A percentile compares a stretch with the other conserved stretches of the same genome.
These are phyloP conservation scores for Porogramme epimiltina DNA, from an alignment of 1,284 basidiomycete genomes.

Conservation along the genomic window DNA sequence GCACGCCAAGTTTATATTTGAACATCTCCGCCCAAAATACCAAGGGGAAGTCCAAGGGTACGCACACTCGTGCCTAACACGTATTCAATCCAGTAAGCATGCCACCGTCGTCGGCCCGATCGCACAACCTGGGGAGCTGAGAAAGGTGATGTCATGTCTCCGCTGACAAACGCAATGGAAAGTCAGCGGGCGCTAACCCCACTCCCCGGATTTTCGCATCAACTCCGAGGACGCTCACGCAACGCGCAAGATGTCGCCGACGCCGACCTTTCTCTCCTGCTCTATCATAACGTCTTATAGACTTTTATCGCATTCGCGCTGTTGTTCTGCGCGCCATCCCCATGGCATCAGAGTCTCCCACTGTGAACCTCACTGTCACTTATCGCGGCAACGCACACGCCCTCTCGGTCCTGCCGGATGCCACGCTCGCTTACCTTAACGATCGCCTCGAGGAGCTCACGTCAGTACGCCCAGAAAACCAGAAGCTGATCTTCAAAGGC, in stretches of 20 bases:
- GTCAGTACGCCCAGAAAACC: conserved; percentile 58
- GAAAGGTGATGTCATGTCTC: neutral
- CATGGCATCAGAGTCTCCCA: conserved; percentile 4
- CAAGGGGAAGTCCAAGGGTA: too few species aligned
- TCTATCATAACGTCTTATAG: neutral
- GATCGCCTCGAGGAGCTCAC: conserved; percentile 60
- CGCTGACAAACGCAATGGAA: neutral
- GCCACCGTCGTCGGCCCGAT: too few species aligned
- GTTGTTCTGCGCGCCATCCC: neutral
- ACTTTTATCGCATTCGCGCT: neutral
- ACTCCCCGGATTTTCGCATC: too few species aligned
- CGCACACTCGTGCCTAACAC: too few species aligned
- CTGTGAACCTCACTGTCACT: conserved; percentile 34
- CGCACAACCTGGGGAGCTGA: too few species aligned
- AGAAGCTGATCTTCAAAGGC: conserved; percentile 75
- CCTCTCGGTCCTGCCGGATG: conserved; percentile 47
- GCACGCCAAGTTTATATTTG: too few species aligned
- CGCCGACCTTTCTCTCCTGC: neutral
- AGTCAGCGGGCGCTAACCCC: too few species aligned
- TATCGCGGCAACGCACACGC: conserved; percentile 50
- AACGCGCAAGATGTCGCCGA: neutral
- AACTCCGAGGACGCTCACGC: too few species aligned
- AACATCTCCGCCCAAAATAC: too few species aligned
- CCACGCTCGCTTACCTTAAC: conserved; percentile 50
- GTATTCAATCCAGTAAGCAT: too few species aligned